Percentiles rank a stretch among this genome's conserved stretches.
phyloP scores from a whole-genome alignment of 225 moss, liverwort and hornwort species.

The Pleurozium schreberi region DNA sequence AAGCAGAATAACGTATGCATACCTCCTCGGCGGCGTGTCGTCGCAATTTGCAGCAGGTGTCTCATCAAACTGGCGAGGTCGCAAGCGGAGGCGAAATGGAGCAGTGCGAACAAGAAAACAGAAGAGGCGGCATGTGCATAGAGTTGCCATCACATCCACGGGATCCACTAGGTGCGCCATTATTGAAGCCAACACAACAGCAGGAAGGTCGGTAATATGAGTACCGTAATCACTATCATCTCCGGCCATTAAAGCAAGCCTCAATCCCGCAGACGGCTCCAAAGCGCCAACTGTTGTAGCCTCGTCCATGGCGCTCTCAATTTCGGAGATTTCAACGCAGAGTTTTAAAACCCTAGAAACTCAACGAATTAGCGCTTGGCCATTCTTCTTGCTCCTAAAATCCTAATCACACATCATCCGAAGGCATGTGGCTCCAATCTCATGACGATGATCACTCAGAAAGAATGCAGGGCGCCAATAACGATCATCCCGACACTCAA shows the following conservation, averaged over 20 bases:
- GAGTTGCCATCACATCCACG: slow-evolving; percentile 52
- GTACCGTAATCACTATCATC: slow-evolving; percentile 17
- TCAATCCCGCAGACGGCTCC: not conserved
- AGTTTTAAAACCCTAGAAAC: not conserved
- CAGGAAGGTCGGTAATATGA: slow-evolving; percentile 66
- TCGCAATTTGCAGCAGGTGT: slow-evolving; percentile 18
- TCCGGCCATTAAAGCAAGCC: not conserved
- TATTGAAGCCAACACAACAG: slow-evolving; percentile 47
- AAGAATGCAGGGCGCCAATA: not conserved
- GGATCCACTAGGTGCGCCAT: slow-evolving; percentile 50
- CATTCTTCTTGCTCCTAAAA: not conserved
- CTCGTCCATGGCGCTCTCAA: slow-evolving; percentile 6
- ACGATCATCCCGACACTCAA: not conserved
- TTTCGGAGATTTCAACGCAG: not conserved
- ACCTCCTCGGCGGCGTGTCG: slow-evolving; percentile 22
- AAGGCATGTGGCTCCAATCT: not conserved
- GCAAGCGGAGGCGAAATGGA: slow-evolving; percentile 59
- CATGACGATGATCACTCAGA: not conserved
- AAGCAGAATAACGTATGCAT: not conserved
- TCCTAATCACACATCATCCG: not conserved
- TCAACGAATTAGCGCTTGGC: not conserved
- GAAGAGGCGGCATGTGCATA: slow-evolving; percentile 56
- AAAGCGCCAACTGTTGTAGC: not conserved
- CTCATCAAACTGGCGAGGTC: slow-evolving; percentile 34
- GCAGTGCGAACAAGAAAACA: slow-evolving; percentile 40